Conservation (phyloP, 2,329 filamentous ascomycete genomes). For the Aspergillus phoenicis region DNA sequence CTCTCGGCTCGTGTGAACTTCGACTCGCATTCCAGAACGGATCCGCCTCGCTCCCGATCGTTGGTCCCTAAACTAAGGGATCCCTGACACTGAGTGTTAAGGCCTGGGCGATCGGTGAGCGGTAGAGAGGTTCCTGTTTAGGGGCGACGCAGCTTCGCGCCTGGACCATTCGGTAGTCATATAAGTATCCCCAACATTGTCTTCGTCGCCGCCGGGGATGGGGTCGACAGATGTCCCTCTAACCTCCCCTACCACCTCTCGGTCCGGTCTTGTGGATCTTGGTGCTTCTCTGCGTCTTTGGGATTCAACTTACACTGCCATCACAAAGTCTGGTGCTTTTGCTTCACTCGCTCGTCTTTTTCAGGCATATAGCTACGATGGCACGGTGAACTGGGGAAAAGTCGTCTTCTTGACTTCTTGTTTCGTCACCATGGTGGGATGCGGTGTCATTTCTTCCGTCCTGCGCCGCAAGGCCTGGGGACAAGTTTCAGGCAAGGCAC, state of each 20-base stretch:
- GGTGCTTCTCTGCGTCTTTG: slow-evolving; percentile 22
- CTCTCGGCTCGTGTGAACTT: slow-evolving; percentile 24
- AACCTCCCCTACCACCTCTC: slow-evolving; percentile 12
- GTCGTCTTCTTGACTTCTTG: slow-evolving; percentile 36
- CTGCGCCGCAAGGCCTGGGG: slow-evolving; percentile 26
- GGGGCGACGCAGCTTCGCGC: slow-evolving; percentile 14
- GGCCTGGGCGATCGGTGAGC: slow-evolving; percentile 12
- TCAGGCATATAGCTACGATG: slow-evolving; percentile 30
- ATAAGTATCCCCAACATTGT: slow-evolving; percentile 17
- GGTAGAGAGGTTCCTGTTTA: slow-evolving; percentile 12
- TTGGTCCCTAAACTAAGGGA: slow-evolving; percentile 8
- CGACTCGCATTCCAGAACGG: slow-evolving; percentile 28
- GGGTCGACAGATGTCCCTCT: slow-evolving; percentile 13
- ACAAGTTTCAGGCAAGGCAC: slow-evolving; percentile 21
- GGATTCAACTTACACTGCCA: slow-evolving; percentile 23
- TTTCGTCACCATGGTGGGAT: slow-evolving; percentile 40
- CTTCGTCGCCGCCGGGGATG: slow-evolving; percentile 17
- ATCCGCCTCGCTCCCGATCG: slow-evolving; percentile 19
- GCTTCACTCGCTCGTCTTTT: slow-evolving; percentile 23
- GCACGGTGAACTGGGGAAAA: slow-evolving; percentile 32
- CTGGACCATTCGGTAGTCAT: slow-evolving; percentile 15
- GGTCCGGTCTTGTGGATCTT: slow-evolving; percentile 9
- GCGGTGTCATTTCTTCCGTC: slow-evolving; percentile 36
- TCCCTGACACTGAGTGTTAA: slow-evolving; percentile 11
- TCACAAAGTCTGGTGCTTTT: slow-evolving; percentile 23